Percentiles rank a stretch among this genome's conserved stretches.
These are phyloP conservation scores for Candida krabiensis DNA, from an alignment of 805 yeast species.

Conservation along the genomic window DNA sequence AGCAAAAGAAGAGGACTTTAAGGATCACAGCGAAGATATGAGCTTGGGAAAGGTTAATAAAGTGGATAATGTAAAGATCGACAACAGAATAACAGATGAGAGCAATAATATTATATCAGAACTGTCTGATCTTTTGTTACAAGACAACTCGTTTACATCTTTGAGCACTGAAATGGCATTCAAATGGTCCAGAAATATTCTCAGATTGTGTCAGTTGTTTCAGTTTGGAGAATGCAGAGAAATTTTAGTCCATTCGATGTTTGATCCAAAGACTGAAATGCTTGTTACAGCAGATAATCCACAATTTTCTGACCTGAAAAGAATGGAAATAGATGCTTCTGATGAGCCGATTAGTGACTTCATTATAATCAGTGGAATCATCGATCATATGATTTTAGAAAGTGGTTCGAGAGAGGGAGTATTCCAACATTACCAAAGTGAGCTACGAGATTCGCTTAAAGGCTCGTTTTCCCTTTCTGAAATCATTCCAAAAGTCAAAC, in stretches of 20 bases:
- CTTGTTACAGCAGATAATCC: slow-evolving; percentile 2
- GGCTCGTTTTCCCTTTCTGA: slow-evolving; percentile 21
- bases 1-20: neutral
- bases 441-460: slow-evolving; percentile 10
- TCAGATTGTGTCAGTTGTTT: slow-evolving; percentile 42
- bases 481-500: slow-evolving; percentile 13
- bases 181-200: slow-evolving; percentile 43
- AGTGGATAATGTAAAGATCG: neutral
- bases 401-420: slow-evolving; percentile 15
- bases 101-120: neutral
- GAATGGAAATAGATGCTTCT: slow-evolving; percentile 1
- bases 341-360: slow-evolving; percentile 21
- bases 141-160: neutral
- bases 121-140: neutral
- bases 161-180: slow-evolving; percentile 19
- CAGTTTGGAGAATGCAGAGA: slow-evolving; percentile 60
- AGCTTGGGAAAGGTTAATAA: neutral
- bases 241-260: slow-evolving; percentile 52
- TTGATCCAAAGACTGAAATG: slow-evolving; percentile 31
- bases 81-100: neutral
- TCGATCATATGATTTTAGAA: slow-evolving; percentile 47
- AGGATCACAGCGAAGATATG: neutral
- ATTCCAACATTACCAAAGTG: slow-evolving; percentile 22
- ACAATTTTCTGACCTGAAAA: slow-evolving; percentile 1
- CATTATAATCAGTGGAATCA: slow-evolving; percentile 61